Evolutionary conservation across 2,329 filamentous ascomycete species (phyloP).

Genomic region (Monilinia fructigena): DNA sequence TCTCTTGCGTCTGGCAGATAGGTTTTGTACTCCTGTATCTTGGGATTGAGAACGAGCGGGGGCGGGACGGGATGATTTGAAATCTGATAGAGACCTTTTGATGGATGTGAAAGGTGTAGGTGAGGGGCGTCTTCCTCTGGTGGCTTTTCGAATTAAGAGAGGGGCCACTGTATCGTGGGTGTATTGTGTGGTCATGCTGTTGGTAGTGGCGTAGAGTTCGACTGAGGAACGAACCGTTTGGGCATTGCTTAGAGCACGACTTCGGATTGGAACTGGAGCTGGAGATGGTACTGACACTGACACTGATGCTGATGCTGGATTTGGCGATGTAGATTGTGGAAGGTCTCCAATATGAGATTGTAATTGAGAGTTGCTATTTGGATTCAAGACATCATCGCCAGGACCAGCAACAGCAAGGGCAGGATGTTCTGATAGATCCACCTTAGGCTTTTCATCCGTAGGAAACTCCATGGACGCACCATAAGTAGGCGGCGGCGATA

Average conservation of each 20-base stretch:
- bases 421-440: neutral
- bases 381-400: neutral
- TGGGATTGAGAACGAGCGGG: neutral
- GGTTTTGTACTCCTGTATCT: neutral
- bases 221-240: neutral
- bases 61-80: neutral
- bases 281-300: neutral
- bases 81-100: conserved; percentile 11
- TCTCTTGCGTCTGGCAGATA: neutral
- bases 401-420: neutral
- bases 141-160: neutral
- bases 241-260: neutral
- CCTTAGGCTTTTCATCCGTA: neutral
- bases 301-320: neutral
- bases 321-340: neutral
- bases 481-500: neutral
- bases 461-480: neutral
- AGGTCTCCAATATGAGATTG: neutral
- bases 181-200: neutral
- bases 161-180: conserved; percentile 10
- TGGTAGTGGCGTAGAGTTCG: neutral
- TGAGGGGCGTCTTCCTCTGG: neutral
- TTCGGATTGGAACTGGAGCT: neutral
- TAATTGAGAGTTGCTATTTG: neutral
- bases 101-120: conserved; percentile 5